These are phyloP conservation scores for Phytophthora europaea DNA, from an alignment of 352 stramenopile genomes.

Conservation along the genomic window DNA sequence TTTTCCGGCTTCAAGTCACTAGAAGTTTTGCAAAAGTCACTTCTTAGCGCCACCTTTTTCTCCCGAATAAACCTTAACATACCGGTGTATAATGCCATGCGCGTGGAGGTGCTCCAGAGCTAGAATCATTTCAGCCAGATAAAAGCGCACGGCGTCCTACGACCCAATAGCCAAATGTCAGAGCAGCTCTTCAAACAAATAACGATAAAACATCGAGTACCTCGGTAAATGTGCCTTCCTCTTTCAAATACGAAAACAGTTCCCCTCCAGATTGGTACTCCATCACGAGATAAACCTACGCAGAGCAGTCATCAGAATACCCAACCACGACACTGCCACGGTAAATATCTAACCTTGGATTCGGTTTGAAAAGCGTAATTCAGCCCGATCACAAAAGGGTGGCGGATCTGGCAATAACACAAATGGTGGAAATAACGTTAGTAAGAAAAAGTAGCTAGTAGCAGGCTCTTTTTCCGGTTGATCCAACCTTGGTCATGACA, in stretches of 20 bases:
- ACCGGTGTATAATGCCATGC: constrained; percentile 89
- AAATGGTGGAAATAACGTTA: not conserved
- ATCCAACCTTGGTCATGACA: constrained; percentile 82
- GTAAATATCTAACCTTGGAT: constrained; percentile 61
- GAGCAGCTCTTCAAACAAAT: not conserved
- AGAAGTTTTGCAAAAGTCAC: not conserved
- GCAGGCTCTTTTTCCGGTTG: not conserved
- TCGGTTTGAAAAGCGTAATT: constrained; percentile 87
- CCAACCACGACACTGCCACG: not conserved
- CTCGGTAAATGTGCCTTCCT: constrained; percentile 77
- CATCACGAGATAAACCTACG: constrained; percentile 80
- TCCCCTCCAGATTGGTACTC: constrained; percentile 86
- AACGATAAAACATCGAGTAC: constrained; percentile 24
- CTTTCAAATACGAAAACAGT: constrained; percentile 77
- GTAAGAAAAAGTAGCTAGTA: not conserved
- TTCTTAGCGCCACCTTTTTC: not conserved
- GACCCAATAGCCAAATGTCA: constrained; percentile 4
- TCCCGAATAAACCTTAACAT: constrained; percentile 2
- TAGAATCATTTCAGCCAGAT: constrained; percentile 88
- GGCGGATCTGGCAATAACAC: constrained; percentile 59
- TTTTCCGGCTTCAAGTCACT: constrained; percentile 95
- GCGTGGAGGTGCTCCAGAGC: constrained; percentile 84
- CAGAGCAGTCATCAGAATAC: constrained; percentile 3
- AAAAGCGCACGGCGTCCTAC: constrained; percentile 82
- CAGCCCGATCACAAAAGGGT: constrained; percentile 86